Conservation (phyloP, 345 rosid species). For the Luvunga scandens region DNA sequence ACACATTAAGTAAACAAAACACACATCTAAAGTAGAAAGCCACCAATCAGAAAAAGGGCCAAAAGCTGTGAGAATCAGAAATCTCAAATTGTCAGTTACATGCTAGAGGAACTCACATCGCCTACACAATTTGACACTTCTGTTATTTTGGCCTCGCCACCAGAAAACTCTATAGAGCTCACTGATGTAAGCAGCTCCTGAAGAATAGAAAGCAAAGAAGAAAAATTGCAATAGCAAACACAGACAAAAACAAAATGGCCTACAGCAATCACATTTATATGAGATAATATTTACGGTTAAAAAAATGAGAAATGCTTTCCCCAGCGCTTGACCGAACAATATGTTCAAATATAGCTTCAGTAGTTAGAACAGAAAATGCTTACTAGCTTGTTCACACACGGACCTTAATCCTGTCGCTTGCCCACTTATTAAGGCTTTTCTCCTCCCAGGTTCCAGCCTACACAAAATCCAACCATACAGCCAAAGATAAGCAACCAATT, state of each 20-base stretch:
- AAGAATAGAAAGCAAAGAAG: not conserved
- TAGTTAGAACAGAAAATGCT: constrained; percentile 1
- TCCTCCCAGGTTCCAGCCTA: constrained; percentile 99
- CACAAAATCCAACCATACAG: not conserved
- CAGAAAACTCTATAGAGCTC: constrained; percentile 62
- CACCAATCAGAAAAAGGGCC: not conserved
- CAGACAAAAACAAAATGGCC: not conserved
- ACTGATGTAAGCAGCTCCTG: constrained; percentile 75
- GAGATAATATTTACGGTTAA: not conserved
- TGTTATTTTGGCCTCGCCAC: constrained; percentile 66
- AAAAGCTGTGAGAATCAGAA: not conserved
- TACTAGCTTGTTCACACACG: constrained; percentile 1
- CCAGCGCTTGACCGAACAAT: not conserved
- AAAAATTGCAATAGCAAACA: not conserved
- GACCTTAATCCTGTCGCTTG: constrained; percentile 75
- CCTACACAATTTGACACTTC: constrained; percentile 76
- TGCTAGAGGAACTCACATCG: constrained; percentile 55
- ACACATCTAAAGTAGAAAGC: not conserved
- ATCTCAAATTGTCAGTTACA: not conserved
- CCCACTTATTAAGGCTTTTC: constrained; percentile 85
- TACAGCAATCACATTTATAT: not conserved
- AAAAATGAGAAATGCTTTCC: not conserved
- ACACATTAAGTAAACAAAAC: not conserved
- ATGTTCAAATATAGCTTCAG: not conserved
- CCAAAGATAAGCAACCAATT: not conserved